phyloP scores from a whole-genome alignment of 208 protist genomes.

The Angomonas deanei region DNA sequence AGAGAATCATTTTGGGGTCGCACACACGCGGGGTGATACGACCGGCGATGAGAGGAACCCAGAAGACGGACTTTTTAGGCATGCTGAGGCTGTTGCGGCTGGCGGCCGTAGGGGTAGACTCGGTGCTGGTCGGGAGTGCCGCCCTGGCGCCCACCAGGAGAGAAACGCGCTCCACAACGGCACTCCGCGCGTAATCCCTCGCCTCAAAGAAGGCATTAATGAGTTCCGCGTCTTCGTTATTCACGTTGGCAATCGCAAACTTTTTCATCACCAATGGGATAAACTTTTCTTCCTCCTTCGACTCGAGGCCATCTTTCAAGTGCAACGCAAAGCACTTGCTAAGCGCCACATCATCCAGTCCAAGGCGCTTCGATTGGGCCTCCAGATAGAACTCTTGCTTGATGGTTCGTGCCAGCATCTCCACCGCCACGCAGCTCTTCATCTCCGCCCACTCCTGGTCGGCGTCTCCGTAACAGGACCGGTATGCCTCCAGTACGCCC shows the following conservation, averaged over 20 bases:
- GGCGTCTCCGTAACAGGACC: neutral
- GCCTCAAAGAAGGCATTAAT: constrained; percentile 10
- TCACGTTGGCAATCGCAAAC: constrained; percentile 25
- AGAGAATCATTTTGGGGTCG: constrained; percentile 17
- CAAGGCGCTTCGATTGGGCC: constrained; percentile 23
- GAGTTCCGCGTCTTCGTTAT: constrained; percentile 21
- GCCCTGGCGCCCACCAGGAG: constrained; percentile 22
- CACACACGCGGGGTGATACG: constrained; percentile 20
- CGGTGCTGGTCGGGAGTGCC: neutral
- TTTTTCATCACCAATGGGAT: constrained; percentile 26
- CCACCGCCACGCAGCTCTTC: constrained; percentile 17
- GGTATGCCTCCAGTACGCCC: constrained; percentile 18
- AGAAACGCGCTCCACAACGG: constrained; percentile 26
- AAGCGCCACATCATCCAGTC: constrained; percentile 16
- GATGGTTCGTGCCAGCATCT: constrained; percentile 40
- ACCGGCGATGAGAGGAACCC: constrained; percentile 24
- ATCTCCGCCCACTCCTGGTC: constrained; percentile 12
- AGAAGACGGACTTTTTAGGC: constrained; percentile 17
- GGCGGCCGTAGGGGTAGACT: neutral
- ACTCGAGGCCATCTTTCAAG: constrained; percentile 18
- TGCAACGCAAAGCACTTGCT: constrained; percentile 23
- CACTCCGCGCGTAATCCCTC: constrained; percentile 8
- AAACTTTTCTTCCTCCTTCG: constrained; percentile 11
- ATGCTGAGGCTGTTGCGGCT: neutral
- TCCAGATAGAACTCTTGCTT: constrained; percentile 51